Base-by-base conservation (phyloP, 768 basidiomycete species). In the Serpula lacrymans region DNA sequence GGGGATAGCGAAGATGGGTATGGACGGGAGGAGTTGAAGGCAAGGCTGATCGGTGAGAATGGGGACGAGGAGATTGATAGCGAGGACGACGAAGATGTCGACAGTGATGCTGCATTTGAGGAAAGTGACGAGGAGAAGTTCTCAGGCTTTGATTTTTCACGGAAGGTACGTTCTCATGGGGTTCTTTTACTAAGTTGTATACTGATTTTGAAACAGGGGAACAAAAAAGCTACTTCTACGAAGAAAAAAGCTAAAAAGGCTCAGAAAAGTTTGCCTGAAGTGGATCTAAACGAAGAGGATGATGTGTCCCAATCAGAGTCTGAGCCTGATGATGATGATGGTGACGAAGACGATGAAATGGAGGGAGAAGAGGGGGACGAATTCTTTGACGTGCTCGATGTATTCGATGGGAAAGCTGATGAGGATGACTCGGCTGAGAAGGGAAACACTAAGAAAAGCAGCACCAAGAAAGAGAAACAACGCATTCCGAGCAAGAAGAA, bases 51-150 rank as follows among this genome's bases (percentile, higher is more conserved):
- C 36, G 76, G 72, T 5, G 75, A 77, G 46, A 59, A 70, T 25
- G 71, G 61, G 10, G 68, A 70, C 32, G 71, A 78, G 42, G 60
- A 53, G 46, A 71, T 88, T 48, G 80, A 71, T 24, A 78, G 75
- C 45, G 79, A 65, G 1, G 86, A 93, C 47, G 90, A 93, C 53
- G 88, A 92, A 54, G 88, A 92, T 45, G 77, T 92, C 32, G 86
- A 89, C 45, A 85, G 82, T 47, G 91, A 93, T 52, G 82, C 72
- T 46, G 90, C 88, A 2, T 88, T 89, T 45, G 86, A 88, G 46
- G 84, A 88, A 56, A 80, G 77, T 41, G 88, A 89, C 24, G 82
- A 82, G 42, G 88, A 92, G n/a, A 67, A 72, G 3, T 90, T 82
- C 62, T 80, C 79, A 8, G 82, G 79, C 3, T 84, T 84, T 47